Percentiles rank a stretch among this genome's conserved stretches.
phyloP scores from a whole-genome alignment of 1,139 yeast genomes.

The Pichia sp. region DNA sequence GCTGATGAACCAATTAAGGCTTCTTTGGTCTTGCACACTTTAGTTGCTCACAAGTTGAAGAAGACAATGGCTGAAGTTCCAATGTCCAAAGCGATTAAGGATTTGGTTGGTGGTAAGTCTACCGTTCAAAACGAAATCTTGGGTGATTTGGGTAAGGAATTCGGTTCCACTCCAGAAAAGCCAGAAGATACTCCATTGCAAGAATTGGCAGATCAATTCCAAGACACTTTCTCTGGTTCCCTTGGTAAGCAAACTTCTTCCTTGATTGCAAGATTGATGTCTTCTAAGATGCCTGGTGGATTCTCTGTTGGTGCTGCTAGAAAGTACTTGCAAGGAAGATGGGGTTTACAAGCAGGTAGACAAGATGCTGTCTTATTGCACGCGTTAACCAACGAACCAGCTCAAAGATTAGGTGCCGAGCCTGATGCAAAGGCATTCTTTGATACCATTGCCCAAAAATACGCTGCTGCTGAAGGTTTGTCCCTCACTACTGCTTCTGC shows the following conservation, averaged over 20 bases:
- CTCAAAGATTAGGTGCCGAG: slow-evolving; percentile 78
- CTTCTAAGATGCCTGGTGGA: slow-evolving; percentile 99
- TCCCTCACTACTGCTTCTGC: slow-evolving; percentile 59
- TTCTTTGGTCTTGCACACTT: slow-evolving; percentile 68
- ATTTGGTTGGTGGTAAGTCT: slow-evolving; percentile 95
- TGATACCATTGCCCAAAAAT: slow-evolving; percentile 75
- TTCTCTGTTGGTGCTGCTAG: slow-evolving; percentile 87
- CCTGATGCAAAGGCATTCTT: slow-evolving; percentile 85
- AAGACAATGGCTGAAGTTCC: slow-evolving; percentile 83
- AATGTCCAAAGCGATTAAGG: slow-evolving; percentile 88
- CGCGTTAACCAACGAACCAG: slow-evolving; percentile 87
- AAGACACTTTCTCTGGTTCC: slow-evolving; percentile 79
- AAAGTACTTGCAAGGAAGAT: slow-evolving; percentile 82
- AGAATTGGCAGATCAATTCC: slow-evolving; percentile 93
- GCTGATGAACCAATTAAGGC: slow-evolving; percentile 92
- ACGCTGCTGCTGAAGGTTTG: slow-evolving; percentile 77
- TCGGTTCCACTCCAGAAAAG: slow-evolving; percentile 96
- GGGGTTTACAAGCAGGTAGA: slow-evolving; percentile 90
- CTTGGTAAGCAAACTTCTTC: slow-evolving; percentile 92
- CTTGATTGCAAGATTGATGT: slow-evolving; percentile 80
- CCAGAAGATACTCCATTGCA: slow-evolving; percentile 97
- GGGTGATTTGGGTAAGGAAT: slow-evolving; percentile 97
- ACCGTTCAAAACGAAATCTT: slow-evolving; percentile 96
- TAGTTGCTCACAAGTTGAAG: slow-evolving; percentile 94
- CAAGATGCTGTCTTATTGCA: slow-evolving; percentile 82